Percentiles rank a stretch among this genome's conserved stretches.
Conservation (phyloP, 352 stramenopile species). For the Globisporangium splendens region DNA sequence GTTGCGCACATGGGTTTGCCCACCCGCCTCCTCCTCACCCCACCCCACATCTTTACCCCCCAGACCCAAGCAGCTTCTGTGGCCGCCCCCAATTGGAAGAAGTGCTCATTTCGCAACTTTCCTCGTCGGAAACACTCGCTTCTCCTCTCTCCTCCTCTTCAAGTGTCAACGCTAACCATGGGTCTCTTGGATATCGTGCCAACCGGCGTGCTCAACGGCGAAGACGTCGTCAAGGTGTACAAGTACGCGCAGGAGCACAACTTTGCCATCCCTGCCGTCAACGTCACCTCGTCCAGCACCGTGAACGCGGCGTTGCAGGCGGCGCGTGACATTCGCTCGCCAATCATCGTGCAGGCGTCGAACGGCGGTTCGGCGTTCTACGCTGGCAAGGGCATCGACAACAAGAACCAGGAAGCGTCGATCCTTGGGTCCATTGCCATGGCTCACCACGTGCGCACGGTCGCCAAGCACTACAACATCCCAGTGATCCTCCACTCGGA, state of each 20-base stretch:
- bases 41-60: constrained; percentile 6
- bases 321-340: constrained; percentile 93
- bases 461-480: constrained; percentile 96
- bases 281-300: constrained; percentile 95
- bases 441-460: constrained; percentile 94
- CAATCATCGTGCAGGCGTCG: constrained; percentile 98
- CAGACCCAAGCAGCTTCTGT: constrained; percentile 8
- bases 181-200: constrained; percentile 83
- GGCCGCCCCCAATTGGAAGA: background rate
- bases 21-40: background rate
- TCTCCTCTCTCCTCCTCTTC: background rate
- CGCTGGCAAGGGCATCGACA: constrained; percentile 95
- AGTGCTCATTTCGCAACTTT: constrained; percentile 16
- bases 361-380: constrained; percentile 97
- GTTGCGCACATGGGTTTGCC: background rate
- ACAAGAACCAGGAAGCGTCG: constrained; percentile 90
- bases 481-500: constrained; percentile 98
- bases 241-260: constrained; percentile 91
- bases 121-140: constrained; percentile 14
- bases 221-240: constrained; percentile 90
- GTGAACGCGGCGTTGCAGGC: constrained; percentile 97
- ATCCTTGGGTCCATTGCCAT: constrained; percentile 84
- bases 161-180: constrained; percentile 39
- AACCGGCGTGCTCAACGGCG: constrained; percentile 83
- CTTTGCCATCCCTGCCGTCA: constrained; percentile 98